A percentile compares a stretch with the other conserved stretches of the same genome.
Evolutionary conservation across 441 rosid species (phyloP).

Genomic region (Jatropha podagrica): DNA sequence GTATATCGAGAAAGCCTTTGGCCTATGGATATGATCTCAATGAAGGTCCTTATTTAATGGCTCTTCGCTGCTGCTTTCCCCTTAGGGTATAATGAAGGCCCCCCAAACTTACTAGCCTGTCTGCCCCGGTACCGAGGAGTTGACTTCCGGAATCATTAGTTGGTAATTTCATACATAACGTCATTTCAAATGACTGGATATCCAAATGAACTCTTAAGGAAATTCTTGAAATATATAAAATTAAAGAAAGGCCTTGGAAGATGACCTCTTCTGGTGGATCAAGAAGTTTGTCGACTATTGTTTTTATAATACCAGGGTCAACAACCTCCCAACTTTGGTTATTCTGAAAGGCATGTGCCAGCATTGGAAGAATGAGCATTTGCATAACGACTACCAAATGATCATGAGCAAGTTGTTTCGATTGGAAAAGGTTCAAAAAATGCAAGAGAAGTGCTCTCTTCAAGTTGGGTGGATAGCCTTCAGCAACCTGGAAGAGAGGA

Average conservation of each 20-base stretch:
- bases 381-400: conserved; percentile 97
- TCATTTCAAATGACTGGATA: no score
- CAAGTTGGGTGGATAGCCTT: conserved; percentile 82
- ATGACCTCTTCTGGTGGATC: conserved; percentile 99
- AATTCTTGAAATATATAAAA: conserved; percentile 11
- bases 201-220: neutral
- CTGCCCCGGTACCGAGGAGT: no score
- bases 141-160: no score
- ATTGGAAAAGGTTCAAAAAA: conserved; percentile 85
- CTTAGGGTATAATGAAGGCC: no score
- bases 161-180: no score
- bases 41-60: no score
- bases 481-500: conserved; percentile 72
- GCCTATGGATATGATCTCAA: no score
- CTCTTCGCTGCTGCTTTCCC: no score
- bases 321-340: conserved; percentile 96
- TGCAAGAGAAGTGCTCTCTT: conserved; percentile 81
- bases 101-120: no score
- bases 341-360: conserved; percentile 91
- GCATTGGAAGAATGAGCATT: conserved; percentile 99
- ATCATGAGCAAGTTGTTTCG: conserved; percentile 86
- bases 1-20: no score
- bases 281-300: conserved; percentile 96
- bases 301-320: conserved; percentile 78
- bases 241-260: neutral